A percentile compares a stretch with the other conserved stretches of the same genome.
Evolutionary conservation across 1,139 yeast species (phyloP).

Genomic region (Yamadazyma atmosphaerica): DNA sequence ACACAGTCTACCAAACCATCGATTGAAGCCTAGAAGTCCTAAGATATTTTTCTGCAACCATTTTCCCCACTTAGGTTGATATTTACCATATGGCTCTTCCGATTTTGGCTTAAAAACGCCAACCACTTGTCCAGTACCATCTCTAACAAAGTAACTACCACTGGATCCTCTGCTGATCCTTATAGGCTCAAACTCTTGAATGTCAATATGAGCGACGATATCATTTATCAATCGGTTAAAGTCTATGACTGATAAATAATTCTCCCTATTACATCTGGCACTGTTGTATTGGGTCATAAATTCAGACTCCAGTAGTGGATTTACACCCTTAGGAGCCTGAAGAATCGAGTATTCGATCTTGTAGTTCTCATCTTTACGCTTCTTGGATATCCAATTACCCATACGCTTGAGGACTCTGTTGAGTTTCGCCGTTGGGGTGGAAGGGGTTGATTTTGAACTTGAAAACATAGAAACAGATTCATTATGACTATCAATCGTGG

Average conservation of each 20-base stretch:
- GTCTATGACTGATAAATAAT: conserved; percentile 19
- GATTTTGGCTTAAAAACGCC: conserved; percentile 80
- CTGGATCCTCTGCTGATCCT: conserved; percentile 68
- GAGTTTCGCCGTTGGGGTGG: conserved; percentile 1
- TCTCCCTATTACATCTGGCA: conserved; percentile 5
- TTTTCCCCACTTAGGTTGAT: conserved; percentile 79
- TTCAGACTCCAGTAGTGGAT: conserved; percentile 18
- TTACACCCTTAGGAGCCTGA: conserved; percentile 19
- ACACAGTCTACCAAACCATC: conserved; percentile 76
- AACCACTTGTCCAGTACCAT: conserved; percentile 20
- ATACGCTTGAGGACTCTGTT: conserved; percentile 8
- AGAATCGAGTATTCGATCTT: conserved; percentile 29
- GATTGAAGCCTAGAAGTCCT: conserved; percentile 42
- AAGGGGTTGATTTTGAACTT: not conserved
- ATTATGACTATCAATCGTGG: not conserved
- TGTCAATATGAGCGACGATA: conserved; percentile 26
- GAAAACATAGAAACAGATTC: not conserved
- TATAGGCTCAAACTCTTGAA: conserved; percentile 35
- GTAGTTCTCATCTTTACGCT: conserved; percentile 14
- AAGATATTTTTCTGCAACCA: conserved; percentile 65
- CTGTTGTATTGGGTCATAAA: conserved; percentile 18
- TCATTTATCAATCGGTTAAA: conserved; percentile 22
- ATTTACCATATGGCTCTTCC: conserved; percentile 80
- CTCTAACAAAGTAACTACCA: conserved; percentile 62
- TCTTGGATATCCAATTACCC: conserved; percentile 8